Conservation (phyloP, 176 grass and related monocot species). For the Chloris gayana region DNA sequence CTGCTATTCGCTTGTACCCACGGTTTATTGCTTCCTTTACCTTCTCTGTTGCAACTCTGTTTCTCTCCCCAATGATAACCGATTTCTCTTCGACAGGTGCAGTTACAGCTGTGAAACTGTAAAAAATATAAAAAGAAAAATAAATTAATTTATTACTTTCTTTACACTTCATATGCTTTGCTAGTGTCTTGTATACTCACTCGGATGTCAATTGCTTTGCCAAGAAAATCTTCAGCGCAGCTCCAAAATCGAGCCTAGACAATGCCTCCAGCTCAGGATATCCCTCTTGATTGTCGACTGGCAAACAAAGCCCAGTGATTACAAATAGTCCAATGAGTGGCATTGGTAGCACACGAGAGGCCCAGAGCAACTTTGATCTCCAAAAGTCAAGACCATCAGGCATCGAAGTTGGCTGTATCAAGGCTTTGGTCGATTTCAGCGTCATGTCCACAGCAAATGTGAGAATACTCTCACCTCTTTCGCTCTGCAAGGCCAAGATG, state of each 20-base stretch:
- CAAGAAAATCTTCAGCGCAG: constrained; percentile 86
- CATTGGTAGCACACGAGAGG: constrained; percentile 85
- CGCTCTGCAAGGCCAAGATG: constrained; percentile 45
- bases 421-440: constrained; percentile 70
- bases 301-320: constrained; percentile 74
- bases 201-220: constrained; percentile 74
- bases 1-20: constrained; percentile 77
- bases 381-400: constrained; percentile 69
- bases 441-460: constrained; percentile 68
- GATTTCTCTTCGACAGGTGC: constrained; percentile 71
- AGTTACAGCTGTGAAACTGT: constrained; percentile 58
- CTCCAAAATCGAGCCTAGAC: constrained; percentile 68
- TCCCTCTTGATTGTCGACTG: constrained; percentile 52
- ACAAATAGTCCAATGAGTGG: constrained; percentile 73
- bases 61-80: constrained; percentile 95
- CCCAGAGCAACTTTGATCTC: constrained; percentile 81
- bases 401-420: constrained; percentile 53
- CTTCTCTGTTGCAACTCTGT: constrained; percentile 74
- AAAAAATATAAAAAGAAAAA: constrained; percentile 6
- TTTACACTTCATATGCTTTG: background rate
- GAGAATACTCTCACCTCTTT: constrained; percentile 85
- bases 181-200: constrained; percentile 52
- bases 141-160: background rate
- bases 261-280: constrained; percentile 71
- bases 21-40: constrained; percentile 65